Base-by-base conservation (phyloP, 345 rosid genomes). In the Brassica juncea region DNA sequence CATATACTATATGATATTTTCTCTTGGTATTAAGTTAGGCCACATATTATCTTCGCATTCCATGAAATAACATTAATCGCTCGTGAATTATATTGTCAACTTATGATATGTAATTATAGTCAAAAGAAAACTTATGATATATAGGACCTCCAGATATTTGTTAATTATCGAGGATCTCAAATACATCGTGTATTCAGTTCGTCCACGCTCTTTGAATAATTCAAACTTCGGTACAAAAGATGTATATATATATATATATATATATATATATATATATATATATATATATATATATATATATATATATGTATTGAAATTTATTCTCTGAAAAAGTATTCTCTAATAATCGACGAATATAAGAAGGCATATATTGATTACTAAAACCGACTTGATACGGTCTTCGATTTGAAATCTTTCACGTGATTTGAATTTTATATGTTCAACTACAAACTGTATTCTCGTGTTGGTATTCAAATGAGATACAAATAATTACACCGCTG, bases 351-450 rank as follows among this genome's bases (percentile, higher is more conserved):
- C 68, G 19, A 60, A n/a, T 49, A 49, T 44, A 44, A 52, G 66
- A 37, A 54, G 37, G 58, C 71, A 7, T 9, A 42, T 71, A 49
- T 34, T 63, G 52, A 70, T 70, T 63, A 62, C 75, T 23, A 34
- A 49, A 70, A 70, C 55, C 57, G 47, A 61, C 28, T 62, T 47
- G 54, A 21, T 32, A 31, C 32, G 64, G 75, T 61, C 70, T 47
- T 77, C 62, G 49, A 25, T 70, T 70, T 70, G 57, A 62, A 70
- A 62, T 75, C 55, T 70, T 77, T 70, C 75, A 69, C 75, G 75
- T 62, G 80, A 70, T 62, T 61, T 62, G 42, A 63, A 35, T 28
- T 61, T 23, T 58, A 14, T 69, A 60, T n/a, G 28, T 60, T 77
- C 19, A 12, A 42, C 59, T 23, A 12, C 57, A 3, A 68, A 16